Percentiles rank a stretch among this genome's conserved stretches.
phyloP scores from a whole-genome alignment of 306 rosid species.

The cucumber (Cucumis sativus) region DNA sequence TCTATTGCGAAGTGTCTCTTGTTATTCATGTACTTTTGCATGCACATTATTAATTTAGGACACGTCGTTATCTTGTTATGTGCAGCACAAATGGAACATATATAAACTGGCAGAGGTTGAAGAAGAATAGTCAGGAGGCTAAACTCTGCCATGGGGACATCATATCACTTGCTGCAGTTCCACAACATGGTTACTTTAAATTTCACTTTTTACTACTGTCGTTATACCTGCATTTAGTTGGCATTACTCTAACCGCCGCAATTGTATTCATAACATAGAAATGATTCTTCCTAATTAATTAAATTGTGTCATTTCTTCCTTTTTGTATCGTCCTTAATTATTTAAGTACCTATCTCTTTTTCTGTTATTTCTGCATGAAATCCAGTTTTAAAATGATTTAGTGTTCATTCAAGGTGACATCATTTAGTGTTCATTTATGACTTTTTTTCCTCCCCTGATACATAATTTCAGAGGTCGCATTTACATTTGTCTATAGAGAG shows the following conservation, averaged over 20 bases:
- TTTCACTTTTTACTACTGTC: neutral
- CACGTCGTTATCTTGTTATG: conserved; percentile 17
- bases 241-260: neutral
- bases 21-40: neutral
- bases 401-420: neutral
- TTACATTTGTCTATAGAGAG: conserved; percentile 84
- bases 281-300: neutral
- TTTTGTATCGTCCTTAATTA: neutral
- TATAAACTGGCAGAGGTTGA: conserved; percentile 69
- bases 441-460: conserved; percentile 4
- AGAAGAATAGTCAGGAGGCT: conserved; percentile 41
- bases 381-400: neutral
- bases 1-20: neutral
- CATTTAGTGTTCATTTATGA: conserved; percentile 2
- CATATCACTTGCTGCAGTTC: conserved; percentile 78
- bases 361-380: neutral
- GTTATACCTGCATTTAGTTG: neutral
- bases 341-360: neutral
- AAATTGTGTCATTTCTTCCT: neutral
- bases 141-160: conserved; percentile 80
- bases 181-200: conserved; percentile 50
- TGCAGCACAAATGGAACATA: conserved; percentile 87
- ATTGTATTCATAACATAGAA: neutral
- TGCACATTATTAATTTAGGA: neutral
- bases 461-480: conserved; percentile 42